Evolutionary conservation across 495 filamentous ascomycete species (phyloP).

Genomic region (Chaetomium tenue): DNA sequence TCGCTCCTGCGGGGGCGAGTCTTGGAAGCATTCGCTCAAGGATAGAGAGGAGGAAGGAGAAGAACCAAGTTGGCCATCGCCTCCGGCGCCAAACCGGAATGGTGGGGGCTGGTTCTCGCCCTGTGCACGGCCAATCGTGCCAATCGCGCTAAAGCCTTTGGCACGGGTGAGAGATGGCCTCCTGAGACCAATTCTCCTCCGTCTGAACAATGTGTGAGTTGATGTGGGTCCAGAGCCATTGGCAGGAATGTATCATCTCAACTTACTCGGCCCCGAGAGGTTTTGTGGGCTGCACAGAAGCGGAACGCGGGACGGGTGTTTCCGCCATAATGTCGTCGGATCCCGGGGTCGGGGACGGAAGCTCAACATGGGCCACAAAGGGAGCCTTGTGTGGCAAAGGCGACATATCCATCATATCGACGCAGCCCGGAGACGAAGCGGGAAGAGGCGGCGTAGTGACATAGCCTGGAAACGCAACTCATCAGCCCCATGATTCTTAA

Average conservation of each 20-base stretch:
- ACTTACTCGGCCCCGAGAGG: conserved; percentile 51
- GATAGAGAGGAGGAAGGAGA: conserved; percentile 58
- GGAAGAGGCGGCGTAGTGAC: conserved; percentile 82
- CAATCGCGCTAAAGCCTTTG: conserved; percentile 57
- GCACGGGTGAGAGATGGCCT: conserved; percentile 60
- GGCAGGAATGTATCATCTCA: conserved; percentile 23
- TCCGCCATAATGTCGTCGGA: conserved; percentile 50
- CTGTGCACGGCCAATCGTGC: conserved; percentile 45
- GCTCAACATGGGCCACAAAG: conserved; percentile 60
- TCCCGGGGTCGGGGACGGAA: conserved; percentile 65
- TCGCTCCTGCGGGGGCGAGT: conserved; percentile 73
- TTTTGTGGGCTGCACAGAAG: conserved; percentile 54
- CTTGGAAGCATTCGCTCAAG: conserved; percentile 72
- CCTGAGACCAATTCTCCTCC: conserved; percentile 57
- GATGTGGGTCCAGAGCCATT: background rate
- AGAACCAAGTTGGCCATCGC: conserved; percentile 44
- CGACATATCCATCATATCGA: conserved; percentile 90
- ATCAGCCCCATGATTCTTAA: conserved; percentile 28
- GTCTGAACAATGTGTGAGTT: conserved; percentile 42
- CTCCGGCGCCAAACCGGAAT: conserved; percentile 72
- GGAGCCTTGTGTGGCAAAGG: conserved; percentile 87
- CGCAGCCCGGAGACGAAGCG: conserved; percentile 66
- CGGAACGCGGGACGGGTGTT: conserved; percentile 47
- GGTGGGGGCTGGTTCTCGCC: conserved; percentile 64
- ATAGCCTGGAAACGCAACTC: conserved; percentile 50